A percentile compares a stretch with the other conserved stretches of the same genome.
phyloP scores from a whole-genome alignment of 2,329 filamentous ascomycete genomes.

The Trichoderma sp. region DNA sequence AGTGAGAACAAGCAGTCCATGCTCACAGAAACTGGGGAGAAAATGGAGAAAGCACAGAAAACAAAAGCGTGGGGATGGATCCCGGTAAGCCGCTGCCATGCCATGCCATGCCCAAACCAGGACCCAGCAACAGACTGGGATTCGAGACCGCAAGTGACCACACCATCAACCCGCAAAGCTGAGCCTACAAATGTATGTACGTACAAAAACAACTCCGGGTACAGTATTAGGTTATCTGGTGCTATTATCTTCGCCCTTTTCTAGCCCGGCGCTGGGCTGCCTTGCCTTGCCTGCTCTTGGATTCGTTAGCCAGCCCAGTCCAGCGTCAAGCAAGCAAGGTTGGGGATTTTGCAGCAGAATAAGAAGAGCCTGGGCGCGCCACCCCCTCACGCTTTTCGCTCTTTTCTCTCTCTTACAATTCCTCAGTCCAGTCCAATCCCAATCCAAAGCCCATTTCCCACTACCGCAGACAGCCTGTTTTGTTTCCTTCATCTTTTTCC shows the following conservation, averaged over 20 bases:
- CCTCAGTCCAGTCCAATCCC: neutral
- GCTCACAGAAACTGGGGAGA: neutral
- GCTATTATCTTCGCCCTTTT: neutral
- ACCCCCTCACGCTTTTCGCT: slow-evolving; percentile 12
- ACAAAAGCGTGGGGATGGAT: slow-evolving; percentile 12
- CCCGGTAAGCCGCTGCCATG: slow-evolving; percentile 2
- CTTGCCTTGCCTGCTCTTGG: no score
- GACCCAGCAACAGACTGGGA: slow-evolving; percentile 1
- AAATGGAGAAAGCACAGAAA: neutral
- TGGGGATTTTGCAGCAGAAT: slow-evolving; percentile 1
- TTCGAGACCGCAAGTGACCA: slow-evolving; percentile 7
- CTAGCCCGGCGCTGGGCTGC: neutral
- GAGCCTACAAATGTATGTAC: neutral
- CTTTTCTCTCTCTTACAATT: neutral
- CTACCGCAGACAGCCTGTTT: neutral
- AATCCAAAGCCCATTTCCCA: neutral
- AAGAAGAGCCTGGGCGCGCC: slow-evolving; percentile 17
- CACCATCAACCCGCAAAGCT: slow-evolving; percentile 11
- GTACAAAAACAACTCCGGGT: neutral
- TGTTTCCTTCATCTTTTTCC: neutral
- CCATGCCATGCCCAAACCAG: slow-evolving; percentile 12
- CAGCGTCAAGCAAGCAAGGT: neutral
- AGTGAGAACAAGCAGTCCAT: no score
- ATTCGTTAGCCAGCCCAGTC: neutral
- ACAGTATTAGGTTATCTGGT: neutral